Evolutionary conservation across 805 yeast species (phyloP), one percentile per base, ranked within the genome.

Genomic region (Brettanomyces bruxellensis): DNA sequence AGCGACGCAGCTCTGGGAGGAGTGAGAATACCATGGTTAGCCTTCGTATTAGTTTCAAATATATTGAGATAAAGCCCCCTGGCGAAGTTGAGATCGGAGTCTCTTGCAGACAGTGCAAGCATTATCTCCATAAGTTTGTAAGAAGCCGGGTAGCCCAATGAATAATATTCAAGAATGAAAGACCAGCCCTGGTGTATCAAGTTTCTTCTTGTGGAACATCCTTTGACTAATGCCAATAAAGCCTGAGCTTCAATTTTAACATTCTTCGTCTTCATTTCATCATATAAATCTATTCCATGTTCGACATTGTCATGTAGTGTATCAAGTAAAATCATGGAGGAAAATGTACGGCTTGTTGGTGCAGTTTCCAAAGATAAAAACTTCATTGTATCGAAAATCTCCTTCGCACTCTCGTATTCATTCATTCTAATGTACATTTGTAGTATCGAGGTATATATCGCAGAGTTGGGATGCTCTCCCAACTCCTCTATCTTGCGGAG

Each of bases 331-430:
- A 91, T 76, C 70, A 89, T 77, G 5, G 84, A 76, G 48, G 82
- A 79, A 61, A 89, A 93, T 1, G 89, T 77, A 14, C 66, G 63
- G 0, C 76, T 56, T 42, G 80, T 84, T 0, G 98, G 96, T 43
- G 77, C 73, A 13, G 89, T 78, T 25, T 69, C 67, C 4, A 69
- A 57, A 1, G 93, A 79, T 53, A 83, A 61, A 60, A 86, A 91
- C 59, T 88, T 91, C 89, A 93, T 80, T 50, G 87, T 78, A 52
- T 83, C 88, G 64, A 93, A 93, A 2, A 86, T 68, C 40, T 79
- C 79, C 47, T 76, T 74, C 0, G 95, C 95, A 50, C 83, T 79
- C 14, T 68, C 61, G 49, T 71, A 77, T 46, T 76, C 75, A 47
- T 58, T 66, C 44, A 71, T 57, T 45, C 76, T 70, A 5, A 80